Evolutionary conservation across 345 rosid species (phyloP), one percentile per base, ranked within the genome.

Genomic region (Linum lewisii): DNA sequence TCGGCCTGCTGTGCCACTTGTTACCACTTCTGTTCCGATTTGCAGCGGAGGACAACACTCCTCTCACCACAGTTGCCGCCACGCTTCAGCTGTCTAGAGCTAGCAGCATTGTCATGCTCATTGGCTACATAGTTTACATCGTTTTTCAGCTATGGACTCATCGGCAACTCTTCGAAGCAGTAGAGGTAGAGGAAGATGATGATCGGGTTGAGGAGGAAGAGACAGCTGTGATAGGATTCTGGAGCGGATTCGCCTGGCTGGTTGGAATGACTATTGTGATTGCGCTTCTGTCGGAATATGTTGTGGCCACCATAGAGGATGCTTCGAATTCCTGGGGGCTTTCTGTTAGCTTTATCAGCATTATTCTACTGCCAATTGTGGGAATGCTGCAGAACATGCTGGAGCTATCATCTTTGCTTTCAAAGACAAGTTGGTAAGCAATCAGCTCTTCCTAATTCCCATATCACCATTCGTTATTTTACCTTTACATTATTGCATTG

Each of bases 381-480:
- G 95, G 98, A 70, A 92, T 47, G 98, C 98, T 4, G 90, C 96
- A 6, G 95, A 88, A 71, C 98, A 92, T 47, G 98, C 95, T 18
- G 93, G 96, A 52, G 98, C 98, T 9, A 57, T 92, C 79, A 84
- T 88, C 25, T 92, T 92, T 64, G 98, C 98, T 6, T 92, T 84
- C 66, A 92, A 88, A 70, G 84, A 92, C 84, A 88, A 92, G 75
- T 51, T 86, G 61, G 98, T 85, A 61, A 77, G 34, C 7, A 29
- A 5, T 29, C 34, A n/a, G 4, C 34, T 29, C 34, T 29, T 5
- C 34, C 4, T 8, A 29, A 8, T n/a, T n/a, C n/a, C n/a, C n/a
- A n/a, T n/a, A n/a, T n/a, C n/a, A n/a, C n/a, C n/a, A n/a, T n/a
- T n/a, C n/a, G n/a, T n/a, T n/a, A n/a, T n/a, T n/a, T n/a, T n/a